Conservation (phyloP, 2,329 filamentous ascomycete species). For the Pseudofabraea citricarpa region DNA sequence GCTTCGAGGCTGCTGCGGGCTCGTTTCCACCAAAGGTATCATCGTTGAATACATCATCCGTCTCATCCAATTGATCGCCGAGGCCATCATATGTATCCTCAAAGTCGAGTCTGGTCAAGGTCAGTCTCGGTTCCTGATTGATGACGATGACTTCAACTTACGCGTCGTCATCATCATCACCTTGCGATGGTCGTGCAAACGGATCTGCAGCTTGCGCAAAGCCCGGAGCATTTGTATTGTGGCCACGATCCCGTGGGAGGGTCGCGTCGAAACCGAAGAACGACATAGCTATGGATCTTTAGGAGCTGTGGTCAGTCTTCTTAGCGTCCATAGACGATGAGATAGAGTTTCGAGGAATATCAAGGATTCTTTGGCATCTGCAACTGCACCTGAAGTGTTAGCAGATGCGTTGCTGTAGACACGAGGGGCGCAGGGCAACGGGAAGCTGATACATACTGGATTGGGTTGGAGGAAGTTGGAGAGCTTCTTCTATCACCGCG, state of each 20-base stretch:
- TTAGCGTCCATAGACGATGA: constrained; percentile 4
- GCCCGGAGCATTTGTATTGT: constrained; percentile 66
- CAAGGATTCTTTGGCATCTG: not conserved
- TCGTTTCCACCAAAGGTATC: constrained; percentile 75
- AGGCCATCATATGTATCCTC: constrained; percentile 97
- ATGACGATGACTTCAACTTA: constrained; percentile 17
- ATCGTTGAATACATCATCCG: constrained; percentile 92
- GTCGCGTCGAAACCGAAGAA: constrained; percentile 86
- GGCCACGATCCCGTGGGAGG: constrained; percentile 56
- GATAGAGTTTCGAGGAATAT: not conserved
- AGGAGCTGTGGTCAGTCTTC: no score
- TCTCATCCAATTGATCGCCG: constrained; percentile 84
- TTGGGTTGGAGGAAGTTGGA: not conserved
- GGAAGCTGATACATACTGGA: not conserved
- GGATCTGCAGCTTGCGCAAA: constrained; percentile 83
- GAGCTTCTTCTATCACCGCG: no score
- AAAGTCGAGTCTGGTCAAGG: constrained; percentile 66
- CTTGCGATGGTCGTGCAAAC: constrained; percentile 74
- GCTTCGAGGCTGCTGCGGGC: constrained; percentile 34
- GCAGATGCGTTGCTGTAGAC: not conserved
- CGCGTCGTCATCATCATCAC: constrained; percentile 50
- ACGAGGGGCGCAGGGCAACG: no score
- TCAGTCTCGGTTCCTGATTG: not conserved
- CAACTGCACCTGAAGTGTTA: not conserved
- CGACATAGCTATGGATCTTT: constrained; percentile 57